Conservation (phyloP, 2,329 filamentous ascomycete genomes). For the Trichoderma guizhouense region DNA sequence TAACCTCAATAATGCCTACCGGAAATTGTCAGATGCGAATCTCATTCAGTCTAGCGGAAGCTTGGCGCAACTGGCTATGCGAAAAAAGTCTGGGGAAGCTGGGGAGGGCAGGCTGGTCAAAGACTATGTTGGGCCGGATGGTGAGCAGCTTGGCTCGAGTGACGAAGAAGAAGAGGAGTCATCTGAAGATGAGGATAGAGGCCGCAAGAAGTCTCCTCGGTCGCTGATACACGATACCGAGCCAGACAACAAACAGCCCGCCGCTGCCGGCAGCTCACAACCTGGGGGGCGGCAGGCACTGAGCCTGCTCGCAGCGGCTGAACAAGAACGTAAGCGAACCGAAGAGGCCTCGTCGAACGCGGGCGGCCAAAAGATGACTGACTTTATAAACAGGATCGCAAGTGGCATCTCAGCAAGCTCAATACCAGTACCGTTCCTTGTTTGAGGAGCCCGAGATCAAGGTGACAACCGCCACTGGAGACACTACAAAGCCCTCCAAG, state of each 20-base stretch:
- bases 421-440: conserved; percentile 59
- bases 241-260: conserved; percentile 32
- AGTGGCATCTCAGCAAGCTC: conserved; percentile 48
- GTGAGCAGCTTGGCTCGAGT: conserved; percentile 64
- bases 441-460: conserved; percentile 65
- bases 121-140: conserved; percentile 63
- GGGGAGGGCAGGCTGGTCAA: conserved; percentile 61
- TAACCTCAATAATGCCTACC: conserved; percentile 68
- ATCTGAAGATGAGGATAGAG: conserved; percentile 67
- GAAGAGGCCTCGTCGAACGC: not conserved
- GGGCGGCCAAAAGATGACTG: not conserved
- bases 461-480: conserved; percentile 60
- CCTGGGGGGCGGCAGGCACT: conserved; percentile 44
- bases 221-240: conserved; percentile 42
- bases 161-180: conserved; percentile 63
- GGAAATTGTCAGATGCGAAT: conserved; percentile 68
- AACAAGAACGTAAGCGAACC: conserved; percentile 68
- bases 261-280: conserved; percentile 31
- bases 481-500: conserved; percentile 54
- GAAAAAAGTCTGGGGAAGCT: conserved; percentile 46
- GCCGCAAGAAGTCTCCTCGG: conserved; percentile 54
- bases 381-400: conserved; percentile 45
- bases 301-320: conserved; percentile 69
- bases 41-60: conserved; percentile 61
- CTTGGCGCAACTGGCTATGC: conserved; percentile 58